Evolutionary conservation across 2,329 filamentous ascomycete genomes (phyloP).

Genomic region (Aureobasidium sp.): DNA sequence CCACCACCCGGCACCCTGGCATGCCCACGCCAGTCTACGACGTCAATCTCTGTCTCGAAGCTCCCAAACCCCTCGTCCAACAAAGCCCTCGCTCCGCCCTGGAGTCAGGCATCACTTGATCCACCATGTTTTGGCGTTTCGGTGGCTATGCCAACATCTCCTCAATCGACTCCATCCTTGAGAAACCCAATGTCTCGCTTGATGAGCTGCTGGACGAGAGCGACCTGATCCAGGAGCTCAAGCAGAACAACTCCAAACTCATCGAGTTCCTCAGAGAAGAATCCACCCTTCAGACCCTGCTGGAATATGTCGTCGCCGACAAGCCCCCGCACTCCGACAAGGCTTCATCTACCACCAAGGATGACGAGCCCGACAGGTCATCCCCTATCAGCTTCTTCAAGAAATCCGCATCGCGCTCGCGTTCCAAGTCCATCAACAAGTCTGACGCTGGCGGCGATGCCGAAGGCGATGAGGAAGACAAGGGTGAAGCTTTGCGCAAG

Average conservation of each 20-base stretch:
- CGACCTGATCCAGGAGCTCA: slow-evolving; percentile 94
- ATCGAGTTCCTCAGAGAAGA: slow-evolving; percentile 93
- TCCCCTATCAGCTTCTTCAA: slow-evolving; percentile 40
- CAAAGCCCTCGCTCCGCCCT: neutral
- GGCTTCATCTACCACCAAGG: slow-evolving; percentile 20
- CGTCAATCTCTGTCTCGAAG: neutral
- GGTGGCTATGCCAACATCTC: slow-evolving; percentile 97
- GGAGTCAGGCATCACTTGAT: slow-evolving; percentile 19
- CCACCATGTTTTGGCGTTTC: slow-evolving; percentile 96
- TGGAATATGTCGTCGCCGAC: slow-evolving; percentile 86
- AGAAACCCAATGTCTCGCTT: slow-evolving; percentile 87
- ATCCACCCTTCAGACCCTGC: slow-evolving; percentile 71
- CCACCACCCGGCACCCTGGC: neutral
- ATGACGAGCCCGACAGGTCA: slow-evolving; percentile 37
- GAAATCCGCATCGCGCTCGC: slow-evolving; percentile 35
- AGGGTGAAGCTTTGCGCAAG: slow-evolving; percentile 81
- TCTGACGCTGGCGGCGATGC: slow-evolving; percentile 27
- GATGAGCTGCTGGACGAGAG: slow-evolving; percentile 95
- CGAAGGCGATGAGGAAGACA: slow-evolving; percentile 49
- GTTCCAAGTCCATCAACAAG: slow-evolving; percentile 38
- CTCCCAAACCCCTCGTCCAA: neutral
- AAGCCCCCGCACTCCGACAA: slow-evolving; percentile 43
- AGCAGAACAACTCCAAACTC: slow-evolving; percentile 95
- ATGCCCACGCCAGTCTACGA: slow-evolving; percentile 5
- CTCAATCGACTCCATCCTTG: slow-evolving; percentile 91